Evolutionary conservation across 2,329 filamentous ascomycete species (phyloP).

Genomic region (Penicillium sp.): DNA sequence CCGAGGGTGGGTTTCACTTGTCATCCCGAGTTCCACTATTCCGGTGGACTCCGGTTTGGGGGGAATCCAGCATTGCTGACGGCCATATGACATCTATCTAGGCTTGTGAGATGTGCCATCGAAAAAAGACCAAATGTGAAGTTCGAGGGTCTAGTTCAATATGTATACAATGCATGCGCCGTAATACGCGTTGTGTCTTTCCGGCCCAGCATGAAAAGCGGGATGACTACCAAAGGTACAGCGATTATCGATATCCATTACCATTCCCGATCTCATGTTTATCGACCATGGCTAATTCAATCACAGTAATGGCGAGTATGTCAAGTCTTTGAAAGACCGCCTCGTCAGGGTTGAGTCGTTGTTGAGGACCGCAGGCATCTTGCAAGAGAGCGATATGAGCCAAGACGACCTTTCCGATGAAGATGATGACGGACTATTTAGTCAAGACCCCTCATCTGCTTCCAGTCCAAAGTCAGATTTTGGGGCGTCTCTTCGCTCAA

Average conservation of each 20-base stretch:
- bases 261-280: background rate
- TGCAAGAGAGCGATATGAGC: conserved; percentile 74
- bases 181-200: conserved; percentile 91
- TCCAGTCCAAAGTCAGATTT: conserved; percentile 9
- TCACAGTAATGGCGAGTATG: conserved; percentile 74
- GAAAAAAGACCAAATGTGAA: conserved; percentile 87
- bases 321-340: conserved; percentile 90
- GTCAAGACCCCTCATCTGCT: conserved; percentile 9
- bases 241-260: background rate
- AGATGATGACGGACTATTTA: conserved; percentile 11
- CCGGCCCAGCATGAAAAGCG: conserved; percentile 92
- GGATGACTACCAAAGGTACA: conserved; percentile 82
- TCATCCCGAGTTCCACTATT: background rate
- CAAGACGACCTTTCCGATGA: conserved; percentile 18
- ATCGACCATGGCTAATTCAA: conserved; percentile 1
- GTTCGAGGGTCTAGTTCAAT: conserved; percentile 69
- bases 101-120: conserved; percentile 91
- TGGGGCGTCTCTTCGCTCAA: conserved; percentile 22
- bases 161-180: conserved; percentile 88
- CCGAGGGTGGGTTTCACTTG: background rate
- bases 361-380: conserved; percentile 74
- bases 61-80: conserved; percentile 2
- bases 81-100: conserved; percentile 34
- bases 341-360: conserved; percentile 85
- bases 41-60: background rate